Conservation (phyloP, 768 basidiomycete species). For the Boletus coccyginus region DNA sequence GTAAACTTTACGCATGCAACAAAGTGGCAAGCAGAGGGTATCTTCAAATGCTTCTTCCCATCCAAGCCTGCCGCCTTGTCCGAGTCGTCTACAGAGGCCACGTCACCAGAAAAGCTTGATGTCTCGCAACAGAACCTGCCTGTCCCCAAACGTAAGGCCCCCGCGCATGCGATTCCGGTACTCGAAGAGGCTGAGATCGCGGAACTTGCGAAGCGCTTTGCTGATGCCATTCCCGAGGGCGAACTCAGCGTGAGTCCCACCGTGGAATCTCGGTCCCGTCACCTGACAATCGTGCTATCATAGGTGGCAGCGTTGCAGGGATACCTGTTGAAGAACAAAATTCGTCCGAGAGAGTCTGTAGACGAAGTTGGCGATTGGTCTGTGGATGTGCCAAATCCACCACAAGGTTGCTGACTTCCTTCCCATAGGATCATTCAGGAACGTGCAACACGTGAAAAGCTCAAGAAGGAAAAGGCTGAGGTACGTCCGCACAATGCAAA, state of each 20-base stretch:
- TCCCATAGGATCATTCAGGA: constrained; percentile 59
- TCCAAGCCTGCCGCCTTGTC: constrained; percentile 35
- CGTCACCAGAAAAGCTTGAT: constrained; percentile 34
- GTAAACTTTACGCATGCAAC: constrained; percentile 88
- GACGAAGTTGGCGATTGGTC: constrained; percentile 76
- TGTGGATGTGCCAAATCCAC: constrained; percentile 15
- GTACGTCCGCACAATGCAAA: constrained; percentile 25
- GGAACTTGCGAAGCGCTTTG: constrained; percentile 78
- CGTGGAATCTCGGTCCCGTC: background rate
- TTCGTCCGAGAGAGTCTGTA: constrained; percentile 82
- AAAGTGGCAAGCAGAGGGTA: constrained; percentile 90
- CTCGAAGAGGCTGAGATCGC: constrained; percentile 75
- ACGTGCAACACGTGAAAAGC: constrained; percentile 78
- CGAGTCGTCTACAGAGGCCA: constrained; percentile 7
- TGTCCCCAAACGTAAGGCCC: constrained; percentile 59
- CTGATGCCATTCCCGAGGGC: constrained; percentile 79
- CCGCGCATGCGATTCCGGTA: constrained; percentile 59
- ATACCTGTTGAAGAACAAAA: constrained; percentile 86
- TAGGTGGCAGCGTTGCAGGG: constrained; percentile 85
- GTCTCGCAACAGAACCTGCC: constrained; percentile 66
- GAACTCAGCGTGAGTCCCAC: constrained; percentile 71
- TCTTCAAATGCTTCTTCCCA: constrained; percentile 95
- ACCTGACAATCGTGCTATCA: background rate
- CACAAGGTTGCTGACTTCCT: constrained; percentile 1
- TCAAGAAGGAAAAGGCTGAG: constrained; percentile 77